Percentiles rank a stretch among this genome's conserved stretches.
Conservation (phyloP, 148 eudicot species). For the Agrostemma githago region DNA sequence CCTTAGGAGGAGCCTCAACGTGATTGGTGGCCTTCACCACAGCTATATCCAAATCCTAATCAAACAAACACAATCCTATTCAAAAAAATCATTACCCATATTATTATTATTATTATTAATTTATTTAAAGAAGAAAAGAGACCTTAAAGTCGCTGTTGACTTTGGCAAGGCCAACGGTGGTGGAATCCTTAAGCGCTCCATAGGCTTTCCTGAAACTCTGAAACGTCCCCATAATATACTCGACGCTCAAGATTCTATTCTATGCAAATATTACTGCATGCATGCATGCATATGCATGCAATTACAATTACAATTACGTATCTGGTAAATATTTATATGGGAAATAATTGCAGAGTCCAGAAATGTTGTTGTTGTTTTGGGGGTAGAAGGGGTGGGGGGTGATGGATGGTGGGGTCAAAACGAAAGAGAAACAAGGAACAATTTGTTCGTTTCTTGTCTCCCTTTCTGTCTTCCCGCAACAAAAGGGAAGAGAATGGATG, state of each 20-base stretch:
- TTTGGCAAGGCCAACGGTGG: conserved; percentile 93
- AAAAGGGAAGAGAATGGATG: background rate
- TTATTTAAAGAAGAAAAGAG: too few relatives aligned
- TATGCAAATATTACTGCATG: background rate
- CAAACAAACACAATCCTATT: background rate
- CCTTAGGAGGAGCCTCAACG: conserved; percentile 84
- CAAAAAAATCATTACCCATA: background rate
- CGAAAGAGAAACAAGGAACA: background rate
- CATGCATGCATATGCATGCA: background rate
- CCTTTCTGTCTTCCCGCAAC: background rate
- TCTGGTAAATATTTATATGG: background rate
- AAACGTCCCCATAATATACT: conserved; percentile 58
- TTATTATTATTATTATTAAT: background rate
- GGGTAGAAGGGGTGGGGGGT: background rate
- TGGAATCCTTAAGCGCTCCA: conserved; percentile 93
- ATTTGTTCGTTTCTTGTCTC: background rate
- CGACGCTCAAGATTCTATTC: too few relatives aligned
- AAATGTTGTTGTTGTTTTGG: background rate
- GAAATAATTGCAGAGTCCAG: conserved; percentile 17
- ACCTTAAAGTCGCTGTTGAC: conserved; percentile 98
- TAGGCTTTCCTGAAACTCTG: conserved; percentile 86
- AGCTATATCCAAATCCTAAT: conserved; percentile 90
- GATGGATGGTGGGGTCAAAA: background rate
- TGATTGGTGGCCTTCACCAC: conserved; percentile 96
- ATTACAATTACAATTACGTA: background rate